Base-by-base conservation (phyloP, 2,329 filamentous ascomycete species). In the Cladophialophora bantiana region DNA sequence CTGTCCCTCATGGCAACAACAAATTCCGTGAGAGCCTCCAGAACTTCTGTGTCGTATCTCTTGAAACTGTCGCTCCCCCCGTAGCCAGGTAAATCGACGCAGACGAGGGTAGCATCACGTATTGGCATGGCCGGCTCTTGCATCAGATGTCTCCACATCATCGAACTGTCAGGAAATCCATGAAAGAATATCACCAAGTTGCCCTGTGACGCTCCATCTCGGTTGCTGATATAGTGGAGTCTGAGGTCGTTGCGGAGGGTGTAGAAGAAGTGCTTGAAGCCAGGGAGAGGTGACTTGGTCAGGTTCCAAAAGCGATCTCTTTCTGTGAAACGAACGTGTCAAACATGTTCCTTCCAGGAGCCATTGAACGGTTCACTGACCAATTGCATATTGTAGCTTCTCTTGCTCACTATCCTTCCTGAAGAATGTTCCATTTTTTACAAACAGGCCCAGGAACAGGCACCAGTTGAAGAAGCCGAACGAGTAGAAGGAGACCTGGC, bases 141-240 rank as follows among this genome's bases (percentile, higher is more conserved):
- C 20, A 87, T 75, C 31, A 85, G 74, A 59, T 82, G 77, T 54
- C 80, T 79, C 84, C 85, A 88, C 59, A 88, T 75, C 10, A 82
- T 78, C 75, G 80, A 86, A 64, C 84, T 86, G 71, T 88, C 86
- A 6, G 86, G 86, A 66, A 87, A 88, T 42, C 86, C 86, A 74
- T 88, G 86, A 18, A 88, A 76, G 70, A 87, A 84, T 48, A 88
- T 79, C 31, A 85, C 78, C 15, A 87, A 74, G 67, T 26, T 69
- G 40, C 62, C 66, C 67, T 59, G 31, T 55, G 68, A 71, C 63
- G 61, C 74, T 75, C 68, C 53, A 70, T 70, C 59, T 68, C 78
- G 67, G 72, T 78, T 84, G 72, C 78, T 78, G 61, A 88, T 77
- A 71, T 87, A 87, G 73, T 88, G 86, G 34, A 88, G 80, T 69